These are phyloP conservation scores for Canavalia gladiata DNA, from an alignment of 306 rosid species.

Conservation along the genomic window DNA sequence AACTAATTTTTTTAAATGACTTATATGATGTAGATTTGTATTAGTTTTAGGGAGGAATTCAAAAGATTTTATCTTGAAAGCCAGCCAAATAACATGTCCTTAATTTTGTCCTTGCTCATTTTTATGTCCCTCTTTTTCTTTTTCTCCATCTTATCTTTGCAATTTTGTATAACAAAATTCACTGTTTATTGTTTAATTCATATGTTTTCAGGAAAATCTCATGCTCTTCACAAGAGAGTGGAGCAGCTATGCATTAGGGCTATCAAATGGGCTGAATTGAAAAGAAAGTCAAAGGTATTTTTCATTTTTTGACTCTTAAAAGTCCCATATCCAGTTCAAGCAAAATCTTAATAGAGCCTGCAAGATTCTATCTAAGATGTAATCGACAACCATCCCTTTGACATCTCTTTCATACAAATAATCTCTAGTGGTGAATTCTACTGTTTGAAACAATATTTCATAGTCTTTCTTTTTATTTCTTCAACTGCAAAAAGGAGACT, in stretches of 20 bases:
- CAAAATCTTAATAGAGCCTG: constrained; percentile 1
- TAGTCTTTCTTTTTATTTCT: not conserved
- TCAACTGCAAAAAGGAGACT: not conserved
- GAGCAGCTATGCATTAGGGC: constrained; percentile 65
- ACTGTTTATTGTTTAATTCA: constrained; percentile 34
- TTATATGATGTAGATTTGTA: not conserved
- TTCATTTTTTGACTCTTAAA: constrained; percentile 7
- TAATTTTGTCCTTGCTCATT: constrained; percentile 19
- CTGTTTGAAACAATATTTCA: constrained; percentile 15
- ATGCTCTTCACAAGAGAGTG: constrained; percentile 68
- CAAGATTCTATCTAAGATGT: not conserved
- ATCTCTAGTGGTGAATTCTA: constrained; percentile 5
- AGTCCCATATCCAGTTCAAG: constrained; percentile 20
- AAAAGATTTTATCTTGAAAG: not conserved
- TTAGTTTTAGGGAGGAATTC: not conserved
- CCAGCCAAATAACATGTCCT: not conserved
- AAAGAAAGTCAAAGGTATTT: constrained; percentile 62
- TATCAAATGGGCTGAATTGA: constrained; percentile 63
- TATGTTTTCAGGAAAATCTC: constrained; percentile 58
- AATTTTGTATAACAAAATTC: not conserved
- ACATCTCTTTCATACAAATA: constrained; percentile 10
- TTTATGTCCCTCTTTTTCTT: not conserved
- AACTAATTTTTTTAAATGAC: not conserved
- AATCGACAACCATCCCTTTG: constrained; percentile 1
- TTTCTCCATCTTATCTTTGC: not conserved